Evolutionary conservation across 176 grass and related monocot species (phyloP).

Genomic region (Cenchrus fungigraminus): DNA sequence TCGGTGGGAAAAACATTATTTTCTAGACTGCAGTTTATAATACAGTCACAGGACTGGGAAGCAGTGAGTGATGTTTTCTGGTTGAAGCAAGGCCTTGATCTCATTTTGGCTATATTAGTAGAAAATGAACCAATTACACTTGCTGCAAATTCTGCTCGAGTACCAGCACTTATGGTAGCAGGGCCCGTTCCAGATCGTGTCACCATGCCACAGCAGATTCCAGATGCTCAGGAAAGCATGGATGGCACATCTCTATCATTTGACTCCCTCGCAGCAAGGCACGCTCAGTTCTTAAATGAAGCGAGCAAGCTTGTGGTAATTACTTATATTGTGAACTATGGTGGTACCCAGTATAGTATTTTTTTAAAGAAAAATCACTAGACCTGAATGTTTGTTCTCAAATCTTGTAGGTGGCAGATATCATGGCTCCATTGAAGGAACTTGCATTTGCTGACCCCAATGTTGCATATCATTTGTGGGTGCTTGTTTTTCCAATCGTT

Average conservation of each 20-base stretch:
- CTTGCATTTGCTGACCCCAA: slow-evolving; percentile 92
- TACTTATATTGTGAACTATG: slow-evolving; percentile 6
- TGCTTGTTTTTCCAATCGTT: slow-evolving; percentile 98
- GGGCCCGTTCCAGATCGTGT: slow-evolving; percentile 68
- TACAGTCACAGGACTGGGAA: slow-evolving; percentile 97
- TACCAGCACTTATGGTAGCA: slow-evolving; percentile 71
- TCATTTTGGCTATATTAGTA: slow-evolving; percentile 92
- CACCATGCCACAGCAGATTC: slow-evolving; percentile 60
- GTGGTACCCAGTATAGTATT: slow-evolving; percentile 10
- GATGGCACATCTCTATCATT: slow-evolving; percentile 73
- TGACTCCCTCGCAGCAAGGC: slow-evolving; percentile 74
- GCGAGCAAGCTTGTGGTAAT: slow-evolving; percentile 88
- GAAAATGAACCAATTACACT: slow-evolving; percentile 93
- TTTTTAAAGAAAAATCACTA: neutral
- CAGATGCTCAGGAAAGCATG: slow-evolving; percentile 61
- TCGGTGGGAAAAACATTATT: slow-evolving; percentile 74
- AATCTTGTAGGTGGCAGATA: slow-evolving; percentile 76
- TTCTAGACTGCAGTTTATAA: slow-evolving; percentile 94
- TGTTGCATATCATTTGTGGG: slow-evolving; percentile 98
- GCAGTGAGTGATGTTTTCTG: slow-evolving; percentile 95
- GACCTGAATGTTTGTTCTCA: slow-evolving; percentile 43
- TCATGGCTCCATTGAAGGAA: slow-evolving; percentile 89
- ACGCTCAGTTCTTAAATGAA: slow-evolving; percentile 93
- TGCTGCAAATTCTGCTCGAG: slow-evolving; percentile 89
- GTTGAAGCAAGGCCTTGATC: slow-evolving; percentile 98